Conservation (phyloP, 2,329 filamentous ascomycete genomes). For the Lasiodiplodia theobromae region DNA sequence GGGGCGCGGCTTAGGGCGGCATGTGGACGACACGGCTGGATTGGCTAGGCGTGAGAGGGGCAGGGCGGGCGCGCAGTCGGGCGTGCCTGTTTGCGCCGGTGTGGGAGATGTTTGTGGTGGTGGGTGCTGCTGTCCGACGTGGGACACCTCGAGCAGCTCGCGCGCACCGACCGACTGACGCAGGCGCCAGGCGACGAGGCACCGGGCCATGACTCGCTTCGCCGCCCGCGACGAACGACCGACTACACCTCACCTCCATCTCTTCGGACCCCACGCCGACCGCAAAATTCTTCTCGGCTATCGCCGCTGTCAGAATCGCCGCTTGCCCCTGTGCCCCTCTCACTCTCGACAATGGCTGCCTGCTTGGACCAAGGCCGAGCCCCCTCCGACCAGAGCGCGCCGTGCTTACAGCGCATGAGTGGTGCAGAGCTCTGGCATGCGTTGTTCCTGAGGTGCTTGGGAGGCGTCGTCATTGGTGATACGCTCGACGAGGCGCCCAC, state of each 20-base stretch:
- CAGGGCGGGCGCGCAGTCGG: neutral
- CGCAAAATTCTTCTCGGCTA: neutral
- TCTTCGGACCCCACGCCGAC: neutral
- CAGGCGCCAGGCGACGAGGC: neutral
- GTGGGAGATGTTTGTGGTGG: slow-evolving; percentile 20
- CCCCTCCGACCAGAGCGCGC: slow-evolving; percentile 6
- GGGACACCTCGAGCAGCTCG: slow-evolving; percentile 7
- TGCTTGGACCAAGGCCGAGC: slow-evolving; percentile 1
- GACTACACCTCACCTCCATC: neutral
- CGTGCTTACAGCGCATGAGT: slow-evolving; percentile 24
- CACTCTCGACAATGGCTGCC: neutral
- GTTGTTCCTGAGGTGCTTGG: slow-evolving; percentile 22
- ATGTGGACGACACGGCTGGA: slow-evolving; percentile 10
- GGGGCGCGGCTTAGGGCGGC: slow-evolving; percentile 22
- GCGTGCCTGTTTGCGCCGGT: neutral
- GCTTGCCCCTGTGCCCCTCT: slow-evolving; percentile 10
- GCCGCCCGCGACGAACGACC: neutral
- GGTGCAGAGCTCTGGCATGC: slow-evolving; percentile 24
- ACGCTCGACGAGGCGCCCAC: slow-evolving; percentile 6
- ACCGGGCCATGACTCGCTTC: neutral
- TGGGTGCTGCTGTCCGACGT: slow-evolving; percentile 21
- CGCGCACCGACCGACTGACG: neutral
- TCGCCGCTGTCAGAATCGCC: neutral
- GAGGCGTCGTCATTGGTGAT: slow-evolving; percentile 13
- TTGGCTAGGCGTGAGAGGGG: slow-evolving; percentile 3